Conservation (phyloP, 306 rosid genomes). For the Rosa rugosa region DNA sequence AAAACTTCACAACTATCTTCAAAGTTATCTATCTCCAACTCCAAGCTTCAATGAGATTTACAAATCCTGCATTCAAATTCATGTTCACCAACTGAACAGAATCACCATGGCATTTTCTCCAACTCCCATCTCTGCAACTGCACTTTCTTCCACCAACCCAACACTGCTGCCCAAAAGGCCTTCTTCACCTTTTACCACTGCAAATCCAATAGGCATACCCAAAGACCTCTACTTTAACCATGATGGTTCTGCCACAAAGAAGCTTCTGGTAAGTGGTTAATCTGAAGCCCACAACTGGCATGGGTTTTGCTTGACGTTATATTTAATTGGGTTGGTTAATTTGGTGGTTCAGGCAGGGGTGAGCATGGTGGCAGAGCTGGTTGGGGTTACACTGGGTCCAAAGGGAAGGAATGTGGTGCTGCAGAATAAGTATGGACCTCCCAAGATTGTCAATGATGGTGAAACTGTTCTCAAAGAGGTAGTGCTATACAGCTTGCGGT, state of each 20-base stretch:
- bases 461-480: conserved; percentile 95
- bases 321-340: conserved; percentile 14
- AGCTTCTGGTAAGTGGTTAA: conserved; percentile 56
- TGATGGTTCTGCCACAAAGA: conserved; percentile 68
- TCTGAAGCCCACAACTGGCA: background rate
- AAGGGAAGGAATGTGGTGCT: conserved; percentile 94
- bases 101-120: conserved; percentile 65
- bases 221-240: conserved; percentile 76
- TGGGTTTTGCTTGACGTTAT: conserved; percentile 16
- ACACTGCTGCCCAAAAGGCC: conserved; percentile 39
- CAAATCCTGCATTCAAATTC: background rate
- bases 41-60: conserved; percentile 1
- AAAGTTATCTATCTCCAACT: conserved; percentile 19
- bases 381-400: conserved; percentile 93
- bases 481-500: background rate
- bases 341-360: conserved; percentile 72
- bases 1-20: conserved; percentile 10
- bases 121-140: conserved; percentile 51
- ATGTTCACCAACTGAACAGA: conserved; percentile 15
- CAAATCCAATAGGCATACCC: conserved; percentile 51
- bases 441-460: conserved; percentile 91
- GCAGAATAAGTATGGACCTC: conserved; percentile 85
- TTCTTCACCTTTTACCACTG: conserved; percentile 30
- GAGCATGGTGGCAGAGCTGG: conserved; percentile 73
- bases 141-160: conserved; percentile 52